phyloP scores from a whole-genome alignment of 179 eudicot species.

The Gypsophila paniculata region DNA sequence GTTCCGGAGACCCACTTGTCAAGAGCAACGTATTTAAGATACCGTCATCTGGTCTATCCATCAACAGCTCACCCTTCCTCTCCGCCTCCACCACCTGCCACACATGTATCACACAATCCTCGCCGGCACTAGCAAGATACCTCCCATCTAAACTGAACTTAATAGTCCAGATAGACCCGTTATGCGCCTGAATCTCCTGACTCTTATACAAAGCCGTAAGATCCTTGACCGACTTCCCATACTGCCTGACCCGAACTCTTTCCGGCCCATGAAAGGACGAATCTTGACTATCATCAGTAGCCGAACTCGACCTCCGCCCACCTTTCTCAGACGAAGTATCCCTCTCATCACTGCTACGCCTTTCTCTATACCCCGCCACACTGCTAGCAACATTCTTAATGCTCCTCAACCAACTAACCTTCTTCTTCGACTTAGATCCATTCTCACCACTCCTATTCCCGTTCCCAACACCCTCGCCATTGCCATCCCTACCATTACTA shows the following conservation, averaged over 20 bases:
- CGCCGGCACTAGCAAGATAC: slow-evolving; percentile 91
- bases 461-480: slow-evolving; percentile 34
- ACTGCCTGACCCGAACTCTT: slow-evolving; percentile 66
- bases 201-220: slow-evolving; percentile 63
- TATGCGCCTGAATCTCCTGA: slow-evolving; percentile 87
- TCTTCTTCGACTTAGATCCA: slow-evolving; percentile 63
- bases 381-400: slow-evolving; percentile 68
- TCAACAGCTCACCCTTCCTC: slow-evolving; percentile 65
- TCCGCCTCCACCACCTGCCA: slow-evolving; percentile 77
- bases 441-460: slow-evolving; percentile 37
- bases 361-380: slow-evolving; percentile 58
- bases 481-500: slow-evolving; percentile 23
- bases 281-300: slow-evolving; percentile 93
- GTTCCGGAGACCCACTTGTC: slow-evolving; percentile 78
- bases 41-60: slow-evolving; percentile 73
- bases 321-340: slow-evolving; percentile 91
- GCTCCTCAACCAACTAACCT: slow-evolving; percentile 71
- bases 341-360: slow-evolving; percentile 72
- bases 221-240: slow-evolving; percentile 81
- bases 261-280: slow-evolving; percentile 75
- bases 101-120: slow-evolving; percentile 83
- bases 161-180: slow-evolving; percentile 79
- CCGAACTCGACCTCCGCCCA: slow-evolving; percentile 86
- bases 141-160: slow-evolving; percentile 86
- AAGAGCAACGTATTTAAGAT: slow-evolving; percentile 53